Conservation (phyloP, 257 asterid genomes). For the Lycium ferocissimum region DNA sequence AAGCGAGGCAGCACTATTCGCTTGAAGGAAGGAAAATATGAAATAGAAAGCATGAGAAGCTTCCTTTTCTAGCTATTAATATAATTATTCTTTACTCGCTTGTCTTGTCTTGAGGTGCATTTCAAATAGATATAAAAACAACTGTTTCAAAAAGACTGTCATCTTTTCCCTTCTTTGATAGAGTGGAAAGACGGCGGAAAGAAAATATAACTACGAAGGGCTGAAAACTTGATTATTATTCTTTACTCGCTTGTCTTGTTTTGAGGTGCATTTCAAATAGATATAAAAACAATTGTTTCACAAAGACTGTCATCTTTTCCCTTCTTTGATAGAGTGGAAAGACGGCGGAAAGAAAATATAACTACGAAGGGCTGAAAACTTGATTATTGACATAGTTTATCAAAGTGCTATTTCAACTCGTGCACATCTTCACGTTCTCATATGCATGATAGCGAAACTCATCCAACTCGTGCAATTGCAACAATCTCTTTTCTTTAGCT, state of each 20-base stretch:
- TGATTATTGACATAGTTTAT: neutral
- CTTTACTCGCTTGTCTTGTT: neutral
- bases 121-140: neutral
- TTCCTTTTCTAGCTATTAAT: neutral
- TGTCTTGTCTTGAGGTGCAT: neutral
- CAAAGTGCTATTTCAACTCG: neutral
- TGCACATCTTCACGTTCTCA: no score
- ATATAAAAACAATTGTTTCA: neutral
- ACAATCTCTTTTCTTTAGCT: no score
- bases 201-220: neutral
- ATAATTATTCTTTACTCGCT: neutral
- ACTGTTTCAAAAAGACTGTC: neutral
- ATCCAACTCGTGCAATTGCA: no score
- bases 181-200: neutral
- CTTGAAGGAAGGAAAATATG: neutral
- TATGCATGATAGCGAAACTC: no score
- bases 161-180: neutral
- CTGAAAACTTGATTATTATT: no score
- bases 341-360: neutral
- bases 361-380: neutral
- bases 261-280: neutral
- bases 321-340: neutral
- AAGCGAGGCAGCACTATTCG: no score
- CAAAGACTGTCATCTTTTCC: neutral
- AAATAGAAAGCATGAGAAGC: neutral